Percentiles rank a stretch among this genome's conserved stretches.
These are phyloP conservation scores for Sarocladiaceae sp. DNA, from an alignment of 2,329 filamentous ascomycete genomes.

Conservation along the genomic window DNA sequence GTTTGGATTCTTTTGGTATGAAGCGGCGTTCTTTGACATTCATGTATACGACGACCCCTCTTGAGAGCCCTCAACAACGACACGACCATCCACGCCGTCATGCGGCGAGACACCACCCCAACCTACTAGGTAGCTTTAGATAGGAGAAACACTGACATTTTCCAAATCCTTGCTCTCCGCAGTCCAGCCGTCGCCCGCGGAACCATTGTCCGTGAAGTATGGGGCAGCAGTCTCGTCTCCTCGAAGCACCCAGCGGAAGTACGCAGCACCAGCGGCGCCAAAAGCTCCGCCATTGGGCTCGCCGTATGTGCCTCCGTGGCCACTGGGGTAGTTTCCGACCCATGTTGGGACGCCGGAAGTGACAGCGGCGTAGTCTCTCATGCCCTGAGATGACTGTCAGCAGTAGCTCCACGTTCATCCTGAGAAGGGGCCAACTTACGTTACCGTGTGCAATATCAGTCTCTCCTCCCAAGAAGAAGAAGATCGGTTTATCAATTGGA, in stretches of 20 bases:
- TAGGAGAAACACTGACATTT: conserved; percentile 4
- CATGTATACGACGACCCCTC: conserved; percentile 2
- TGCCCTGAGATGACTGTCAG: conserved; percentile 9
- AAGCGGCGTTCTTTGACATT: conserved; percentile 7
- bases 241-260: conserved; percentile 12
- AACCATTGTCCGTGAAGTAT: conserved; percentile 8
- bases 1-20: conserved; percentile 10
- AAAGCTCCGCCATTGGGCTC: conserved; percentile 15
- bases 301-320: conserved; percentile 16
- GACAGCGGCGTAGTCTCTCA: conserved; percentile 14
- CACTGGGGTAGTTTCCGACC: conserved; percentile 16
- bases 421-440: conserved; percentile 10
- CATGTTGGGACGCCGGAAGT: conserved; percentile 14
- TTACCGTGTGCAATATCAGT: conserved; percentile 17
- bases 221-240: not conserved
- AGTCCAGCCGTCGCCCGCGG: conserved; percentile 12
- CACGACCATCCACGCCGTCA: too few species aligned
- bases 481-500: conserved; percentile 14
- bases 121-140: conserved; percentile 7
- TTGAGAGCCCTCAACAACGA: too few species aligned
- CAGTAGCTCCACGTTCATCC: not conserved
- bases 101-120: too few species aligned
- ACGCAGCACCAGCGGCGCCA: conserved; percentile 12
- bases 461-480: conserved; percentile 15
- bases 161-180: conserved; percentile 4